Conservation (phyloP, 306 rosid species). For the Parietaria judaica region DNA sequence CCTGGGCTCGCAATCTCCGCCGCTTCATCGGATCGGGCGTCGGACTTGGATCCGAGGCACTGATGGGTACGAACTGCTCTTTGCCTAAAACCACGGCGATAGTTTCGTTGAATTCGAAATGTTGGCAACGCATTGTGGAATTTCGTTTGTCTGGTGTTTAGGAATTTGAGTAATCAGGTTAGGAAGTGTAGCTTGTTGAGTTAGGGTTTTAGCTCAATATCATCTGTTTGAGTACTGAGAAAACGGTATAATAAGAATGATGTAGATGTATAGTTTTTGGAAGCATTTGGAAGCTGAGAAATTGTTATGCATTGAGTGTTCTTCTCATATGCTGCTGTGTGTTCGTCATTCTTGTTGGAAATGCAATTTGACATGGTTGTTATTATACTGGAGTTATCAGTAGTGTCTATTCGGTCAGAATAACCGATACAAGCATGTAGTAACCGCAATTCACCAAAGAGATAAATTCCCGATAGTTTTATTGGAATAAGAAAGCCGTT, state of each 20-base stretch:
- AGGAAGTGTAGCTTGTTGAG: neutral
- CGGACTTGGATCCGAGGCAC: constrained; percentile 93
- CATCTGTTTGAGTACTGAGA: constrained; percentile 14
- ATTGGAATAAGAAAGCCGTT: too few relatives aligned
- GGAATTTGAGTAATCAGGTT: neutral
- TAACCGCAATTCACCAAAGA: too few relatives aligned
- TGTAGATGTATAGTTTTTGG: neutral
- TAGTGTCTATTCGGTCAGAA: too few relatives aligned
- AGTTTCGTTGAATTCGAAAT: neutral
- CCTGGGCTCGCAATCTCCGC: constrained; percentile 91
- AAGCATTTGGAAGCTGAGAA: neutral
- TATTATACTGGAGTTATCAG: too few relatives aligned
- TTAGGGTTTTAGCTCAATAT: neutral
- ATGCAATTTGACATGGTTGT: too few relatives aligned
- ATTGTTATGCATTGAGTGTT: neutral
- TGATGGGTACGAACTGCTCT: constrained; percentile 54
- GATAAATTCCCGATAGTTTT: too few relatives aligned
- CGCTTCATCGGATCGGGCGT: constrained; percentile 83
- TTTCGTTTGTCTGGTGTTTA: neutral
- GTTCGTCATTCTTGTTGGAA: too few relatives aligned
- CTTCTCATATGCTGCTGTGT: too few relatives aligned
- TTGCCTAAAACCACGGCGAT: neutral
- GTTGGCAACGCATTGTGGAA: neutral
- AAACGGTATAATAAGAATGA: neutral
- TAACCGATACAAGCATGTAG: too few relatives aligned